Base-by-base conservation (phyloP, 148 eudicot genomes). In the Heliosperma pusillum region DNA sequence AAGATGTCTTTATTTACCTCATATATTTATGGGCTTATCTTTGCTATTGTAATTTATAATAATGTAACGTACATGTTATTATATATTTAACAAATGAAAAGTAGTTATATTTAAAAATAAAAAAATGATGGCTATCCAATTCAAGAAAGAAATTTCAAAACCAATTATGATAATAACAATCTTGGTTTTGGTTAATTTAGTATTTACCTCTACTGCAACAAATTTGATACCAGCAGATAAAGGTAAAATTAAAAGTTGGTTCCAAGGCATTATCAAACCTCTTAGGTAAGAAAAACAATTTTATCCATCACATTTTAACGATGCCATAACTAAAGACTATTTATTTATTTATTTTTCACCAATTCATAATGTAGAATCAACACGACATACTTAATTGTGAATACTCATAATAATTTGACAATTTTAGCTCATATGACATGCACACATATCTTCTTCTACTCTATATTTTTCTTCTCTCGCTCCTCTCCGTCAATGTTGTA, bases 171-270 rank as follows among this genome's bases (percentile, higher is more conserved):
- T 58, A 26, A 44, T 50, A 25, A 3, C 27, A 44, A 3, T 65
- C 56, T 20, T 73, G 4, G 26, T 72, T 17, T 27, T 71, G 16
- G 20, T 72, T 45, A 65, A 26, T 59, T 1, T 66, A 36, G 7
- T 66, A 1, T 20, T 44, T 40, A 66, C 20, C 1, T 4, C 33
- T 13, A 40, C 11, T 42, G 81, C 81, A 72, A 56, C 60, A 56
- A 73, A 61, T 3, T 15, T 56, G 5, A 78, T 90, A 17, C 92
- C 96, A 0, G 24, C 78, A 0, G 66, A 80, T 16, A 24, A 11
- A 19, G 15, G 78, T 2, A 53, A 83, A 74, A 4, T 90, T 7
- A 22, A 80, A 10, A 26, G 10, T 7, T 90, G 89, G 92, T 90
- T 89, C 66, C 30, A 76, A 6, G 45, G 24, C 1, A 61, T 42